A percentile compares a stretch with the other conserved stretches of the same genome.
Evolutionary conservation across 441 rosid genomes (phyloP).

Genomic region (Mallotus japonicus): DNA sequence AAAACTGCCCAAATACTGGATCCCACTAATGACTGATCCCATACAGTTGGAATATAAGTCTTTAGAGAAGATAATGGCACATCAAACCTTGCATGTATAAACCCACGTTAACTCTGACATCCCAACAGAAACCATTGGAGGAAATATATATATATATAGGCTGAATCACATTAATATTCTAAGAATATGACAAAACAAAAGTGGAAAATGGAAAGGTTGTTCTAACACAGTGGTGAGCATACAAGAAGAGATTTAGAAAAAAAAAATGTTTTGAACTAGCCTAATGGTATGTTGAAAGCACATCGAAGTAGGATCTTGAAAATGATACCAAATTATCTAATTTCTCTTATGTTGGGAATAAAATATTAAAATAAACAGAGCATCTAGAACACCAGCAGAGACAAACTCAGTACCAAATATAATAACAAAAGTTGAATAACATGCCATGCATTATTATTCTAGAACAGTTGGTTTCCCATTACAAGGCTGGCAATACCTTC

Average conservation of each 20-base stretch:
- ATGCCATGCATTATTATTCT: constrained; percentile 8
- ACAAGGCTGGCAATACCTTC: constrained; percentile 6
- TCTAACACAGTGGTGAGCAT: not conserved
- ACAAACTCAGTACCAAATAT: not conserved
- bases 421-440: not conserved
- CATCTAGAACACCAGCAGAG: constrained; percentile 3
- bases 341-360: constrained; percentile 11
- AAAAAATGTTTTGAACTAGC: not conserved
- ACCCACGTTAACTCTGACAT: constrained; percentile 20
- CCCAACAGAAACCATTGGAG: constrained; percentile 14
- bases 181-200: not conserved
- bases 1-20: constrained; percentile 74
- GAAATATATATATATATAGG: constrained; percentile 1
- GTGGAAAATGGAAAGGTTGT: not conserved
- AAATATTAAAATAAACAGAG: not conserved
- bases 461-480: constrained; percentile 11
- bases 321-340: not conserved
- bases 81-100: constrained; percentile 59
- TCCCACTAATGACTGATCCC: constrained; percentile 82
- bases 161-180: not conserved
- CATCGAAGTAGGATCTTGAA: not conserved
- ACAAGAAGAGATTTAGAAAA: not conserved
- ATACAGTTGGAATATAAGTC: constrained; percentile 54
- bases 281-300: not conserved
- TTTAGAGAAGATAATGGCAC: constrained; percentile 68